phyloP scores from a whole-genome alignment of 2,329 filamentous ascomycete genomes.

The Colletotrichum graminicola region DNA sequence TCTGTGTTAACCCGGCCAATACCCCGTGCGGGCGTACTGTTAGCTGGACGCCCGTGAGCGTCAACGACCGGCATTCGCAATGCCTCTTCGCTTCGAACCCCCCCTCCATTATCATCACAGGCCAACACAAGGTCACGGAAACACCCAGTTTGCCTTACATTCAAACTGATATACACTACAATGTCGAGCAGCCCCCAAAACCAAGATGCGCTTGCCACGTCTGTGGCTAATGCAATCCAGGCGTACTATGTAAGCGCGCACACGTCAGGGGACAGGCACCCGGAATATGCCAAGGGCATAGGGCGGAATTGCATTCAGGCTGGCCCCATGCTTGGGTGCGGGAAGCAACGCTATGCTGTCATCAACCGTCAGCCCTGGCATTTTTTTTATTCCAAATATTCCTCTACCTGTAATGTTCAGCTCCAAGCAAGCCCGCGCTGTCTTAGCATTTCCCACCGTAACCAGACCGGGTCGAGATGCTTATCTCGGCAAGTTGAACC shows the following conservation, averaged over 20 bases:
- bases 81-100: conserved; percentile 8
- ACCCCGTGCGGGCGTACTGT: not conserved
- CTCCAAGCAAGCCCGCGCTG: not conserved
- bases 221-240: conserved; percentile 21
- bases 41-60: conserved; percentile 5
- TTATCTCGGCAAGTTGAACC: conserved; percentile 13
- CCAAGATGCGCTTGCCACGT: conserved; percentile 12
- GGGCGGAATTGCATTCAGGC: conserved; percentile 24
- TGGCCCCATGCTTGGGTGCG: conserved; percentile 33
- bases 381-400: not conserved
- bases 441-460: not conserved
- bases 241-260: conserved; percentile 6
- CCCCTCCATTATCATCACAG: not conserved
- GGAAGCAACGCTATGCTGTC: conserved; percentile 39
- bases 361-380: conserved; percentile 35
- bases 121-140: not conserved
- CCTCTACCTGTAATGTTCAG: not conserved
- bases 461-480: conserved; percentile 8
- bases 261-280: conserved; percentile 31
- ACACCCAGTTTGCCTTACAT: not conserved
- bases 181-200: conserved; percentile 8
- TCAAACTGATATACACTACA: not conserved
- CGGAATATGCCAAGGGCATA: conserved; percentile 31
- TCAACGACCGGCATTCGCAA: conserved; percentile 18
- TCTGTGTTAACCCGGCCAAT: not conserved